Evolutionary conservation across 441 rosid species (phyloP).

Genomic region (Pelargonium citronellum): DNA sequence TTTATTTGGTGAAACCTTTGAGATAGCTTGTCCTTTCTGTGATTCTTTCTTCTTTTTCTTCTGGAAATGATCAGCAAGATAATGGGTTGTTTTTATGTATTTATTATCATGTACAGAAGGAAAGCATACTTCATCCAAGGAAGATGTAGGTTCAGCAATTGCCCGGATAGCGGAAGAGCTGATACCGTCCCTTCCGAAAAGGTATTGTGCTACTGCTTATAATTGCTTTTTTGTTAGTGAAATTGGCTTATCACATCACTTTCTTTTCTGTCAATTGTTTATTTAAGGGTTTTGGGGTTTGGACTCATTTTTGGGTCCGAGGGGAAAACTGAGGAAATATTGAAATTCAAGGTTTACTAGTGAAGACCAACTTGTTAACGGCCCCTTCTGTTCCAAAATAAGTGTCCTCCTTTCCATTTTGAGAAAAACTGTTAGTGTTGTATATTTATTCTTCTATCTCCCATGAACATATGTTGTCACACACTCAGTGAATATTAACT

Average conservation of each 20-base stretch:
- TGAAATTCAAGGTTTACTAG: too few species aligned
- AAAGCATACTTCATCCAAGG: constrained; percentile 16
- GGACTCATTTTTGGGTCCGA: too few species aligned
- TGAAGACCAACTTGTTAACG: too few species aligned
- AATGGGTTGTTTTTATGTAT: constrained; percentile 8
- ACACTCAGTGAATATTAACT: too few species aligned
- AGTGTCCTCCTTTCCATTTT: too few species aligned
- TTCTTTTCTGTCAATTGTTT: neutral
- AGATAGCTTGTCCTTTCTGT: neutral
- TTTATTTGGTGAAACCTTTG: neutral
- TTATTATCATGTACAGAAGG: constrained; percentile 26
- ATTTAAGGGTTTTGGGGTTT: neutral
- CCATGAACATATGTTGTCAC: too few species aligned
- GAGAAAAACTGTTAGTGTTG: too few species aligned
- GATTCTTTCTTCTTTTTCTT: neutral
- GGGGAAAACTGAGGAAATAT: too few species aligned
- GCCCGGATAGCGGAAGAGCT: constrained; percentile 36
- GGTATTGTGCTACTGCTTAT: constrained; percentile 30
- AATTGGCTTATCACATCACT: neutral
- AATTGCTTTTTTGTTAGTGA: neutral
- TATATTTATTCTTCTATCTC: too few species aligned
- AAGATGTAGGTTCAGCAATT: constrained; percentile 28
- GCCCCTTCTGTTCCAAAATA: too few species aligned
- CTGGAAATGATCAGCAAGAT: neutral
- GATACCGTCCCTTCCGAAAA: constrained; percentile 45